Conservation (phyloP, 495 filamentous ascomycete genomes). For the Talaromyces nanjingensis region DNA sequence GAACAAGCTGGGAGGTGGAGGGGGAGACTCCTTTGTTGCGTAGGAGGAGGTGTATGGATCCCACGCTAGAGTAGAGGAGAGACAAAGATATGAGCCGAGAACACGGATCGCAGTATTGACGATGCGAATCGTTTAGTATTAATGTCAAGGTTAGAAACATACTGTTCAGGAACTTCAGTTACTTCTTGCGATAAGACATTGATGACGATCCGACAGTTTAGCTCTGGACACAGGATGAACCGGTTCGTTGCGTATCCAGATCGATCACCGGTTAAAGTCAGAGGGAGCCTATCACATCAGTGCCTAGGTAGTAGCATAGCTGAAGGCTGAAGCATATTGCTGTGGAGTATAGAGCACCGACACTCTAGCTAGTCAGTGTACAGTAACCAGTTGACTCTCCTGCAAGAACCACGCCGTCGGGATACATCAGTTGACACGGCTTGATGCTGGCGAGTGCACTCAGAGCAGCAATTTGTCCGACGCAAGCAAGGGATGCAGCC, state of each 20-base stretch:
- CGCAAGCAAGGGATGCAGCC: background rate
- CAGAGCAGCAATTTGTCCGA: background rate
- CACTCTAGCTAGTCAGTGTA: background rate
- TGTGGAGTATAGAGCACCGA: background rate
- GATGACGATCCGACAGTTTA: background rate
- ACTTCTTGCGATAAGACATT: background rate
- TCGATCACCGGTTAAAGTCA: background rate
- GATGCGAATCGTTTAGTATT: background rate
- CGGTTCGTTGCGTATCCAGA: background rate
- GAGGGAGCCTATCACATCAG: background rate
- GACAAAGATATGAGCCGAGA: constrained; percentile 2
- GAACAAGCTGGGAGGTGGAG: background rate
- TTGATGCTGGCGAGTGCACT: background rate
- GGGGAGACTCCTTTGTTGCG: background rate
- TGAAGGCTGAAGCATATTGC: background rate
- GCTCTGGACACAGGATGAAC: background rate
- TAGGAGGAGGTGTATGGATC: background rate
- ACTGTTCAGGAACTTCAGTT: background rate
- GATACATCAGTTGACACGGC: background rate
- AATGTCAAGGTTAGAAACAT: too few species aligned
- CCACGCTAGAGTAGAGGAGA: background rate
- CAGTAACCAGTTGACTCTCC: background rate
- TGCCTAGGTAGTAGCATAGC: background rate
- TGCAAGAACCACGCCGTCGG: background rate
- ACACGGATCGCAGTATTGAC: background rate